Evolutionary conservation across 2,329 filamentous ascomycete genomes (phyloP), one percentile per base, ranked within the genome.

Genomic region (Trichoderma polysporum): DNA sequence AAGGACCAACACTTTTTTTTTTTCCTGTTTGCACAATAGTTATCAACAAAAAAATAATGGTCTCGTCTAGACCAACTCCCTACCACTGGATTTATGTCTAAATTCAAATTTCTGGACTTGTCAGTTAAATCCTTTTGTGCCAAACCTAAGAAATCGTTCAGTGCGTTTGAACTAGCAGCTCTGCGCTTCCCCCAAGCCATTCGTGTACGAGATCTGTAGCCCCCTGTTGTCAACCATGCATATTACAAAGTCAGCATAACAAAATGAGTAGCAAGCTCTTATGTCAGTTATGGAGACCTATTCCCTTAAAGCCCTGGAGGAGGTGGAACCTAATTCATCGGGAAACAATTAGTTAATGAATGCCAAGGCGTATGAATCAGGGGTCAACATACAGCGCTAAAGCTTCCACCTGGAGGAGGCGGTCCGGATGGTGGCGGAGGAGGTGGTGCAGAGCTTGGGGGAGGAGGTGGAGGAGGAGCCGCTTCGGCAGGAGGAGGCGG

Each of bases 381-480:
- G 15, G 22, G 6, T 53, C 17, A 6, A 81, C 87, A 72, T 85
- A 91, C 90, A 72, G 88, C 83, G 72, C 85, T 88, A 75, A 91
- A 93, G 58, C 82, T 79, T 66, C 84, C 84, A 12, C 66, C 66
- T n/a, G 66, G 66, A n/a, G 66, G 66, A 22, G 85, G 82, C 8
- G 80, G 79, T 49, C 84, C 84, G 6, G 82, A 78, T n/a, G 77
- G 76, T 9, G 79, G 78, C 0, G 79, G 88, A 0, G 79, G 88
- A 12, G 88, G 88, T 33, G 86, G 86, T 39, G 84, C 80, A 66
- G 85, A 76, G 65, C 79, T 83, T 29, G 84, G 81, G 39, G 86
- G 85, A 54, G 85, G 85, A 3, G 88, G 87, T 22, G 88, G 88
- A 19, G 89, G 89, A 13, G 90, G 89, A 62, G 88, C 86, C 65